Evolutionary conservation across 768 basidiomycete species (phyloP), one percentile per base, ranked within the genome.

Genomic region (Hypholoma fasciculare): DNA sequence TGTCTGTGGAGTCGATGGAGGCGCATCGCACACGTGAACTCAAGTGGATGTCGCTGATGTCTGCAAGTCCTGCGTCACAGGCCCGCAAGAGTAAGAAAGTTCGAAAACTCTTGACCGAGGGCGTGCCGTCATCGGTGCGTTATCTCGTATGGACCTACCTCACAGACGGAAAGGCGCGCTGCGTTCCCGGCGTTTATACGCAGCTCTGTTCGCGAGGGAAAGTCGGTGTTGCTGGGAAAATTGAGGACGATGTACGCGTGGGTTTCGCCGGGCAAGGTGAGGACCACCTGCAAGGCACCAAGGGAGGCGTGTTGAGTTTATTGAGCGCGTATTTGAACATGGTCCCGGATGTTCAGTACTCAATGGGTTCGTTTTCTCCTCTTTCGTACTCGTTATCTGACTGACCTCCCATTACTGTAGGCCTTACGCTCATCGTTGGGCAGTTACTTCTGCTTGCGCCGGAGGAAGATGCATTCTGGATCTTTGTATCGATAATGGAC

Each of bases 401-500:
- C 30, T 36, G 23, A 50, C 19, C n/a, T 37, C 6, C 34, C 39
- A 47, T 4, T 49, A 58, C 1, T 26, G 12, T 55, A 92, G 92
- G 88, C 4, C 72, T 94, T 39, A 83, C 87, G 7, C 75, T 82
- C 11, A 86, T 93, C 52, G 82, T 86, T 19, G 89, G 89, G 1
- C 86, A 91, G 60, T 72, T 94, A 47, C 72, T 94, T 0, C 72
- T 88, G 8, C 84, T 89, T 48, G 83, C 90, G 0, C 92, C 92
- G 0, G 92, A 94, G 61, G 92, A 94, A 68, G 92, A 94, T 62
- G 92, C 90, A 0, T 94, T 94, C 69, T 94, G 92, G 92, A 93
- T 90, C 17, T 93, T 94, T 67, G 80, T 90, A 1, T 91, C 90
- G 2, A 74, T 94, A 61, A 94, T 94, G 92, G 90, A 94, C 63